Conservation (phyloP, 202 grass and related monocot species). For the Saccharum hybrid region DNA sequence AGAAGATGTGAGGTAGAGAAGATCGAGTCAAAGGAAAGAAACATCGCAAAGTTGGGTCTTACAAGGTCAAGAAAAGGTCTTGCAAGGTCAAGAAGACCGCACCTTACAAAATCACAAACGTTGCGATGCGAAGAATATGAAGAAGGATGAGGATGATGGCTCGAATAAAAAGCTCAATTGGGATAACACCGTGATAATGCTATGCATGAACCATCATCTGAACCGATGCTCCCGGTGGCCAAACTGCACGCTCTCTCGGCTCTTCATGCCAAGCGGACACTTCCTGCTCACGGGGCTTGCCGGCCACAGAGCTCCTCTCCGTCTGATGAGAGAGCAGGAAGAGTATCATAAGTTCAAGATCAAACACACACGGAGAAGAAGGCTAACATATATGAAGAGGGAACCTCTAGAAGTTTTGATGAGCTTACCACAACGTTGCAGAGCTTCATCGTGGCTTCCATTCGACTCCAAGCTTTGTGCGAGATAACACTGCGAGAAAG, state of each 20-base stretch:
- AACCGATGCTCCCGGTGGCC: neutral
- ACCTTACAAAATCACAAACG: neutral
- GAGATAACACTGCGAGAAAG: conserved; percentile 22
- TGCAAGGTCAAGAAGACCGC: conserved; percentile 83
- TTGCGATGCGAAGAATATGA: fast-evolving
- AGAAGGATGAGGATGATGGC: neutral
- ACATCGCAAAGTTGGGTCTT: conserved; percentile 47
- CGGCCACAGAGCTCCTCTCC: conserved; percentile 4
- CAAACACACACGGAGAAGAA: neutral
- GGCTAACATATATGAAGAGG: neutral
- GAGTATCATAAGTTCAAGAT: neutral
- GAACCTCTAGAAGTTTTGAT: neutral
- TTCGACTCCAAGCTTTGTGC: neutral
- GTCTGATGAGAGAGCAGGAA: conserved; percentile 40
- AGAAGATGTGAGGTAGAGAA: fast-evolving
- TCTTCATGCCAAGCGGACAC: neutral
- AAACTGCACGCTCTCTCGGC: no score
- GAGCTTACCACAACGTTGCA: conserved; percentile 44
- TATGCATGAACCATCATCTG: neutral
- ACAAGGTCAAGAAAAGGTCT: conserved; percentile 98
- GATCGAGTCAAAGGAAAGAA: neutral
- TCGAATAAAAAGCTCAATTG: conserved; percentile 67
- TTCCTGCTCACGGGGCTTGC: neutral
- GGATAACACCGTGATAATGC: conserved; percentile 55
- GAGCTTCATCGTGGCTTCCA: conserved; percentile 34